Evolutionary conservation across 768 basidiomycete genomes (phyloP), one percentile per base, ranked within the genome.

Genomic region (Boletus sensibilis): DNA sequence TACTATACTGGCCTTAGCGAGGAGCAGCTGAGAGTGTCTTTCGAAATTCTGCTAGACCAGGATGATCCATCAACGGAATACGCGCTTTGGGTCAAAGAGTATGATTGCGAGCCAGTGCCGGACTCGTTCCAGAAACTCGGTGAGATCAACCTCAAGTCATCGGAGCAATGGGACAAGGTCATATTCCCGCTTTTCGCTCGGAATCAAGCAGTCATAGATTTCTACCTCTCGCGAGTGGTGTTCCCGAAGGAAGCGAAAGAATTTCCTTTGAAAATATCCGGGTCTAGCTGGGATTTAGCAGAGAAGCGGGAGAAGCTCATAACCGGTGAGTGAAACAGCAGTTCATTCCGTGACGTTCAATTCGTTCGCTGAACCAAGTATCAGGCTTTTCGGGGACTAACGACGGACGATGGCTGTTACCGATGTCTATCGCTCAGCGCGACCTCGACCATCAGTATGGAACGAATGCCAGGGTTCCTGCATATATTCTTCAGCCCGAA

Each of bases 401-500:
- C 10, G 76, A 76, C 41, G 55, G 62, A 0, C 71, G 60, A 13
- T 79, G 79, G 53, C 60, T 68, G 16, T 51, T 75, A 7, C 76
- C 76, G 1, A 57, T 55, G 2, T 68, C 73, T 1, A 73, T 77
- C 2, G 27, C 42, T 16, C 72, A 74, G 41, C 43, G 29, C 11
- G 71, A 73, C 20, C 55, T 52, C 4, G 50, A 58, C 9, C 58
- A 59, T 10, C 71, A 72, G 38, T 23, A 42, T 5, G 67, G 72
- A 31, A 81, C 79, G 4, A 80, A 80, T 48, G 82, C 82, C 0
- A 69, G 63, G 58, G 57, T 66, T 40, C 58, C 75, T 9, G 42
- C 59, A 1, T 65, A 67, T 25, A 62, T 74, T n/a, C 54, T 75
- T 6, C 69, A 49, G 21, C 56, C 58, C 39, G 50, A 67, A 55